phyloP scores from a whole-genome alignment of 2,329 filamentous ascomycete species.

The Xylaria sp. region DNA sequence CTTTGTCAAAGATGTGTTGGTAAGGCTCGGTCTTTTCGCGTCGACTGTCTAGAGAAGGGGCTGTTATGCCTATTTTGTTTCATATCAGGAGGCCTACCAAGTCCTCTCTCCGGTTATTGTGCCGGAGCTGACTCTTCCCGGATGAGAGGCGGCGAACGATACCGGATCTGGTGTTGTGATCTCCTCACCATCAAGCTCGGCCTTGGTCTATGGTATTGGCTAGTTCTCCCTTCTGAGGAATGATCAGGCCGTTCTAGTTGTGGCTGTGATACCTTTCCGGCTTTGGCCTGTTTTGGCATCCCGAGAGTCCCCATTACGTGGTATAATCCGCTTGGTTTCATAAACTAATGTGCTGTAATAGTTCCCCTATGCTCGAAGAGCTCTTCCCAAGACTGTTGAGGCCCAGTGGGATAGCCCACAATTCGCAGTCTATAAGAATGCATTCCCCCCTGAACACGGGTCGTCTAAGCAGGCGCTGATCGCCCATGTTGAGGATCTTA shows the following conservation, averaged over 20 bases:
- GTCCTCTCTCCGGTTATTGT: conserved; percentile 8
- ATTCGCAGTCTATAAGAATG: conserved; percentile 63
- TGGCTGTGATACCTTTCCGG: neutral
- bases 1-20: conserved; percentile 77
- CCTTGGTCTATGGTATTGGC: conserved; percentile 12
- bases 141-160: conserved; percentile 22
- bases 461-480: conserved; percentile 54
- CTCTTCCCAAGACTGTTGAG: conserved; percentile 58
- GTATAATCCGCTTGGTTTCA: neutral
- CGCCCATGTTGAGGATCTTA: conserved; percentile 65
- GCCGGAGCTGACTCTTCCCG: conserved; percentile 19
- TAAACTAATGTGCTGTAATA: conserved; percentile 32
- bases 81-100: neutral
- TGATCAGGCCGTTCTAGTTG: conserved; percentile 11
- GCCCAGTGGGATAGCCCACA: conserved; percentile 60
- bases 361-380: conserved; percentile 72
- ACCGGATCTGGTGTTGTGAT: conserved; percentile 13
- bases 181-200: conserved; percentile 16
- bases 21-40: conserved; percentile 43
- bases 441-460: conserved; percentile 63
- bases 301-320: too few species aligned
- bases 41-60: conserved; percentile 4
- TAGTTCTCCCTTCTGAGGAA: conserved; percentile 8
- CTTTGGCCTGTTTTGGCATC: too few species aligned
- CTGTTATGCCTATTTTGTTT: conserved; percentile 1